Evolutionary conservation across 2,329 filamentous ascomycete genomes (phyloP).

Genomic region (Cordyceps pruinosa): DNA sequence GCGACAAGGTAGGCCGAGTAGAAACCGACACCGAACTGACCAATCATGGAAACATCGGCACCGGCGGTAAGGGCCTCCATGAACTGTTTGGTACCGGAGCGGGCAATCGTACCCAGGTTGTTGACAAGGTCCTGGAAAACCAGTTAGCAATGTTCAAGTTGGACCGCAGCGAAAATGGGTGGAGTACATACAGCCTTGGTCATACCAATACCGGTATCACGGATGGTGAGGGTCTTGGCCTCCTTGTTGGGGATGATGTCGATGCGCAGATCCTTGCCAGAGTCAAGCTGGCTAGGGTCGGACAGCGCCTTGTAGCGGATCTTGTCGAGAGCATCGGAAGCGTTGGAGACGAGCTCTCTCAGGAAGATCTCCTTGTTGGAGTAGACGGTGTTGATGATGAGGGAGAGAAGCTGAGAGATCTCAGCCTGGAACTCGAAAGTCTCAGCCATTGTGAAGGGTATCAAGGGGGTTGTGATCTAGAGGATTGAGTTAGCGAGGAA

Average conservation of each 20-base stretch:
- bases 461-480: conserved; percentile 27
- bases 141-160: conserved; percentile 27
- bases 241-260: conserved; percentile 98
- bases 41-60: conserved; percentile 99
- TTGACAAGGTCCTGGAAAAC: conserved; percentile 83
- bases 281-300: conserved; percentile 94
- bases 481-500: conserved; percentile 13
- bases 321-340: conserved; percentile 99
- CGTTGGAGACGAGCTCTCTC: conserved; percentile 96
- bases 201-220: conserved; percentile 98
- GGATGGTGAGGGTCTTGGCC: conserved; percentile 95
- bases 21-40: conserved; percentile 99
- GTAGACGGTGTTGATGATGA: conserved; percentile 99
- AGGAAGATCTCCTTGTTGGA: conserved; percentile 99
- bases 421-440: conserved; percentile 99
- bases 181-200: conserved; percentile 85
- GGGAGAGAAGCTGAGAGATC: conserved; percentile 98
- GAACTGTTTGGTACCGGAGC: conserved; percentile 99
- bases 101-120: conserved; percentile 99
- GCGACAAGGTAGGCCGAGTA: conserved; percentile 99
- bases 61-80: conserved; percentile 98
- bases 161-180: too few species aligned
- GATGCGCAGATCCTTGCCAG: conserved; percentile 95
- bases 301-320: conserved; percentile 98
- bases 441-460: conserved; percentile 72